Conservation (phyloP, 169 alveolate genomes). For the Plasmodium fragile region DNA sequence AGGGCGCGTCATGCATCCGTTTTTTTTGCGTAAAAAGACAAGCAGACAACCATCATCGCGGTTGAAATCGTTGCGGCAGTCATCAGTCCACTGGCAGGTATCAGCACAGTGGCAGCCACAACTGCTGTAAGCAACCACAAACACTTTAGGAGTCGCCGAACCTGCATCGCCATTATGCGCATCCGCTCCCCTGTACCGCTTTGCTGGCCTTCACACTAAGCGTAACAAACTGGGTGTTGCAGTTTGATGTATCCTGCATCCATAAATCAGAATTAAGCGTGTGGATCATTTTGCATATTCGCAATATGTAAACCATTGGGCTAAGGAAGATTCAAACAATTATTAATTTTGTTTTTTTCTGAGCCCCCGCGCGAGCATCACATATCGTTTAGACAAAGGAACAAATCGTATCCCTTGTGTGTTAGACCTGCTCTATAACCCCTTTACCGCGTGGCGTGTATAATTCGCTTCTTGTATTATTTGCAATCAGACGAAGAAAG, state of each 20-base stretch:
- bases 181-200: not conserved
- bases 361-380: not conserved
- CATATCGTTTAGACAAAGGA: not conserved
- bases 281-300: not conserved
- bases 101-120: not conserved
- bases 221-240: not conserved
- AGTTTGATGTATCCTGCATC: not conserved
- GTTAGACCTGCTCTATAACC: not conserved
- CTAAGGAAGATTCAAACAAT: not conserved
- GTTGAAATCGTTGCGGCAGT: not conserved
- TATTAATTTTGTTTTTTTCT: not conserved
- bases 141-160: not conserved
- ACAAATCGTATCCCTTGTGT: not conserved
- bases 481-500: constrained; percentile 5
- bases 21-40: not conserved
- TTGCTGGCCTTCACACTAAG: not conserved
- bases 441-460: not conserved
- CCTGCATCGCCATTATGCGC: not conserved
- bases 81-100: not conserved
- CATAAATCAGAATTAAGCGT: not conserved
- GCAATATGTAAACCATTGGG: not conserved
- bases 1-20: not conserved
- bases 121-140: not conserved
- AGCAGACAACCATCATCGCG: not conserved
- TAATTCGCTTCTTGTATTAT: no score